Conservation (phyloP, 768 basidiomycete species). For the Naganishia kalamii region DNA sequence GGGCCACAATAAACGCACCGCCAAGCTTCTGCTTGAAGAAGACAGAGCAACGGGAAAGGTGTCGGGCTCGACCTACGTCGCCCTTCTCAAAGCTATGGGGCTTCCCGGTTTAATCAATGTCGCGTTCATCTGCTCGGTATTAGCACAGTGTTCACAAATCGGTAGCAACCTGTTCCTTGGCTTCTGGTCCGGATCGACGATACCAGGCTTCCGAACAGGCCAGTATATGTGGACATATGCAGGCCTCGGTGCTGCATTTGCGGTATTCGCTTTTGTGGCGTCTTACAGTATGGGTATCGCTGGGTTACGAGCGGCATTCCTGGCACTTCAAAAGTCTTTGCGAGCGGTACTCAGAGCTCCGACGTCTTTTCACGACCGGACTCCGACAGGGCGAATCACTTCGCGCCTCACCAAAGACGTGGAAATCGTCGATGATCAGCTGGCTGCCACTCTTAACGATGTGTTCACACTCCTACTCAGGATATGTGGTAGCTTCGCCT, state of each 20-base stretch:
- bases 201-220: conserved; percentile 56
- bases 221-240: conserved; percentile 63
- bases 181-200: conserved; percentile 61
- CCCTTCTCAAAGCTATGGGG: too few relatives aligned
- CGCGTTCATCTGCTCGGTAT: too few relatives aligned
- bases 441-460: background rate
- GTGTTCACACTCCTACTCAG: conserved; percentile 46
- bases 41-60: too few relatives aligned
- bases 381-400: conserved; percentile 46
- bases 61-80: too few relatives aligned
- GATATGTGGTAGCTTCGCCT: conserved; percentile 34
- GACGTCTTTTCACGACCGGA: conserved; percentile 66
- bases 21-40: too few relatives aligned
- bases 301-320: conserved; percentile 45
- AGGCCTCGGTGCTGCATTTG: too few relatives aligned
- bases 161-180: conserved; percentile 65
- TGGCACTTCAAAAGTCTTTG: conserved; percentile 57
- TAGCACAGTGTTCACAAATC: too few relatives aligned
- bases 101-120: too few relatives aligned
- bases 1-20: too few relatives aligned
- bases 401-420: conserved; percentile 45
- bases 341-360: conserved; percentile 58
- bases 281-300: too few relatives aligned
- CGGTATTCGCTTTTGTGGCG: too few relatives aligned
- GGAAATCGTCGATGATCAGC: conserved; percentile 14